Base-by-base conservation (phyloP, 73 alveolate species). In the Effrenium voratum region DNA sequence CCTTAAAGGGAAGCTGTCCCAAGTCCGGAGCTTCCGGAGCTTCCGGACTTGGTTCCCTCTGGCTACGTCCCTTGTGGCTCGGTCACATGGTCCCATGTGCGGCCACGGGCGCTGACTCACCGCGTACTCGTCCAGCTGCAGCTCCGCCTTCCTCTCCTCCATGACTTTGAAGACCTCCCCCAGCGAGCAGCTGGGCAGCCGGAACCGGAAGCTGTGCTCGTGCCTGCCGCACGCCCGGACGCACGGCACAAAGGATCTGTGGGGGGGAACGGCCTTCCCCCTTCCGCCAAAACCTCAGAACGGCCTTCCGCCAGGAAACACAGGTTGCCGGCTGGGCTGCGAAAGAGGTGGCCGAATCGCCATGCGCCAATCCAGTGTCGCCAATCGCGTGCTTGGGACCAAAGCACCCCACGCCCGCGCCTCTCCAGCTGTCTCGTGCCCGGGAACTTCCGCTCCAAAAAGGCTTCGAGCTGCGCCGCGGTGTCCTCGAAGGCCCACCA, bases 401-500 rank as follows among this genome's bases (percentile, higher is more conserved):
- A n/a, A n/a, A n/a, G n/a, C n/a, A n/a, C n/a, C n/a, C n/a, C n/a
- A n/a, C n/a, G n/a, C 72, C 72, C 49, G 6, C 22, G 68, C 95
- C 95, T 87, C 84, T 87, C 95, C 49, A 87, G 66, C 36, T 63
- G 70, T 83, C 40, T 15, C 1, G 95, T 87, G 46, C 95, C 95
- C 34, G 95, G 95, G 82, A 87, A 87, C 70, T 87, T 63, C 41
- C 32, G 63, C 82, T 59, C 95, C 95, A 87, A 43, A 68, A 59
- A 87, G 34, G 46, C 68, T 13, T 36, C 40, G 10, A 87, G 84
- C 55, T 28, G 41, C 26, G 22, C 13, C 30, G 95, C 95, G 36
- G 84, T 50, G 32, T 87, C 95, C 45, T 87, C 95, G 32, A 87
- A 87, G 70, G 60, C 84, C 95, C 95, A 87, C 95, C 95, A 87